Evolutionary conservation across 169 alveolate genomes (phyloP).

Genomic region (Amoebophrya sp.): DNA sequence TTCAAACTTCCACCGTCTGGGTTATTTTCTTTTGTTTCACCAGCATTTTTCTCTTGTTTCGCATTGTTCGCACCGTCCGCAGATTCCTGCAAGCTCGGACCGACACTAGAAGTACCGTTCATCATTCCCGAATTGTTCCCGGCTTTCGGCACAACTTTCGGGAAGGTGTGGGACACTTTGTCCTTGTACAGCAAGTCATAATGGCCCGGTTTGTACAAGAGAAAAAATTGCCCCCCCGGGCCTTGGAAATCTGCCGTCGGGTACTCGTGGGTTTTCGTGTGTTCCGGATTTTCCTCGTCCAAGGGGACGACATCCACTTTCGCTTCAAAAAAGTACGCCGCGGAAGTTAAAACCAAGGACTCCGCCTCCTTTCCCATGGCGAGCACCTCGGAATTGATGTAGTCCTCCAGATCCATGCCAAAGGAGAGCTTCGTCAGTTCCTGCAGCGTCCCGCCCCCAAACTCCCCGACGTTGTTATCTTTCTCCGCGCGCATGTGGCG

Average conservation of each 20-base stretch:
- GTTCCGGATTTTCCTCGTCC: not conserved
- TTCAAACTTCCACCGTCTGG: no score
- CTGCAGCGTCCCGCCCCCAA: not conserved
- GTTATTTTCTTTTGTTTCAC: no score
- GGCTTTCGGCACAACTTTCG: no score
- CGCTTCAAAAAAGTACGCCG: not conserved
- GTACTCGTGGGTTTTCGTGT: not conserved
- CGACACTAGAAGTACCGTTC: no score
- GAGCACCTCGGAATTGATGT: not conserved
- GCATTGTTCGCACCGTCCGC: no score
- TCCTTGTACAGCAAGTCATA: not conserved
- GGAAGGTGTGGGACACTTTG: not conserved
- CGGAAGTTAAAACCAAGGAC: not conserved
- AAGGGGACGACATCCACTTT: not conserved
- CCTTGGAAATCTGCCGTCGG: not conserved
- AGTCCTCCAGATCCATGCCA: not conserved
- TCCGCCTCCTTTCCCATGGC: not conserved
- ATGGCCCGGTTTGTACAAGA: not conserved
- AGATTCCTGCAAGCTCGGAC: no score
- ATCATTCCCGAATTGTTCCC: no score
- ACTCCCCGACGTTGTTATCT: not conserved
- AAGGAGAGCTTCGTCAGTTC: not conserved
- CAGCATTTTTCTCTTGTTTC: no score
- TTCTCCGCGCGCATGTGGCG: not conserved
- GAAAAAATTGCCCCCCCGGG: not conserved